Percentiles rank a stretch among this genome's conserved stretches.
phyloP scores from a whole-genome alignment of 2,329 filamentous ascomycete species.

The Dactylellina cionopaga region DNA sequence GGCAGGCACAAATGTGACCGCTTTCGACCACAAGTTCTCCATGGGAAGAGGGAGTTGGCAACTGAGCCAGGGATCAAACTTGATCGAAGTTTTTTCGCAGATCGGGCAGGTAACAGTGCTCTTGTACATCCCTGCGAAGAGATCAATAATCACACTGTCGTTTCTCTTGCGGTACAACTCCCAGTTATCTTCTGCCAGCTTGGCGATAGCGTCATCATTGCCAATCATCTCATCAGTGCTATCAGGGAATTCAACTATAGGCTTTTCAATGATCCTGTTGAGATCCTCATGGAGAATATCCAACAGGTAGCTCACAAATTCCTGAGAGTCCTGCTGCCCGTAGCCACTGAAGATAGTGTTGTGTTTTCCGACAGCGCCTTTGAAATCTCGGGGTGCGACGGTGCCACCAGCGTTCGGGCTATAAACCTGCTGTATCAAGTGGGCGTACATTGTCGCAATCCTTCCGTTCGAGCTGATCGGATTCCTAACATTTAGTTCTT shows the following conservation, averaged over 20 bases:
- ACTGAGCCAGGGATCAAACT: constrained; percentile 97
- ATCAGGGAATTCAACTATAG: constrained; percentile 96
- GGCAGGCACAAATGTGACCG: constrained; percentile 80
- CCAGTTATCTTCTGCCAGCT: constrained; percentile 89
- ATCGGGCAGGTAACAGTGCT: constrained; percentile 91
- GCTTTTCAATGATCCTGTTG: constrained; percentile 92
- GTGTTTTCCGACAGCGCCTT: constrained; percentile 80
- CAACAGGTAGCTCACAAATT: constrained; percentile 92
- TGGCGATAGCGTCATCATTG: constrained; percentile 79
- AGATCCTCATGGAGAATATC: constrained; percentile 95
- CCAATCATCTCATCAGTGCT: constrained; percentile 96
- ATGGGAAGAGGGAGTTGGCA: constrained; percentile 89
- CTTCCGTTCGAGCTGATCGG: constrained; percentile 84
- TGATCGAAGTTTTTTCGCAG: constrained; percentile 96
- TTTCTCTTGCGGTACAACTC: constrained; percentile 91
- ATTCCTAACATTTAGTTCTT: constrained; percentile 86
- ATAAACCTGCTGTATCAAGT: constrained; percentile 81
- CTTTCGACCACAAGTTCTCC: constrained; percentile 80
- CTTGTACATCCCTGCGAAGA: constrained; percentile 98
- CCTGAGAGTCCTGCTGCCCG: constrained; percentile 95
- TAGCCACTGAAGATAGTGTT: constrained; percentile 91
- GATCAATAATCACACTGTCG: constrained; percentile 91
- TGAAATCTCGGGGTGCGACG: constrained; percentile 82
- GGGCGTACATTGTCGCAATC: constrained; percentile 85
- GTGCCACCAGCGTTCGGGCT: constrained; percentile 73